Evolutionary conservation across 228 moss, liverwort and hornwort genomes (phyloP), one percentile per base, ranked within the genome.

Genomic region (Sphagnum fallax): DNA sequence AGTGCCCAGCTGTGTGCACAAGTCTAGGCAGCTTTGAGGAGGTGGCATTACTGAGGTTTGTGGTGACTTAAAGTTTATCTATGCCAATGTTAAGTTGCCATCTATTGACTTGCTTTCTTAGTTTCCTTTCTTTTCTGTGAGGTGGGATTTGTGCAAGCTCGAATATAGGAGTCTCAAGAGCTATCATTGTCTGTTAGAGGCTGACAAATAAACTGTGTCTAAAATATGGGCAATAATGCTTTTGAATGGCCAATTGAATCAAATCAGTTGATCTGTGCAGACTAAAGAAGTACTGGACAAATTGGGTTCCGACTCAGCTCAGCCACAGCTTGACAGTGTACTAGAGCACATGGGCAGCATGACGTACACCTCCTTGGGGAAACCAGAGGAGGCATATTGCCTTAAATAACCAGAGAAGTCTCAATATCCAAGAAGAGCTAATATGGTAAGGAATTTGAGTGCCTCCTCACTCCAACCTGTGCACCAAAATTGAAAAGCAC

Each of bases 311-410:
- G 88, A 78, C 72, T 73, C 70, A 50, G 75, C 63, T 75, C 84
- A 90, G 78, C 90, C 90, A 6, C 81, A 90, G 16, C 71, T 85
- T 49, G 89, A 95, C 69, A 92, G 78, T 63, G 60, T 92, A 51
- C 75, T 95, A 77, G 90, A 92, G 75, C 87, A 95, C 78, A 86
- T 89, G 74, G 95, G 90, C 51, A 89, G 73, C 71, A 95, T 95
- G 32, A 32, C 32, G 90, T 95, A 89, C 68, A 71, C 78, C 50
- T 81, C 76, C 51, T 78, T 95, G 72, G 89, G 84, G 55, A 91
- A 88, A 75, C 88, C 89, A 60, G 85, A 82, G 52, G 90, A 92
- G 76, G 92, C 85, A 32, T 32, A 51, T 75, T 92, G 49, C 92
- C 85, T n/a, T 80, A 32, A 32, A 76, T 48, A 76, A 77, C 72